Percentiles rank a stretch among this genome's conserved stretches.
Conservation (phyloP, 108 stramenopile genomes). For the Licmophora abbreviata region DNA sequence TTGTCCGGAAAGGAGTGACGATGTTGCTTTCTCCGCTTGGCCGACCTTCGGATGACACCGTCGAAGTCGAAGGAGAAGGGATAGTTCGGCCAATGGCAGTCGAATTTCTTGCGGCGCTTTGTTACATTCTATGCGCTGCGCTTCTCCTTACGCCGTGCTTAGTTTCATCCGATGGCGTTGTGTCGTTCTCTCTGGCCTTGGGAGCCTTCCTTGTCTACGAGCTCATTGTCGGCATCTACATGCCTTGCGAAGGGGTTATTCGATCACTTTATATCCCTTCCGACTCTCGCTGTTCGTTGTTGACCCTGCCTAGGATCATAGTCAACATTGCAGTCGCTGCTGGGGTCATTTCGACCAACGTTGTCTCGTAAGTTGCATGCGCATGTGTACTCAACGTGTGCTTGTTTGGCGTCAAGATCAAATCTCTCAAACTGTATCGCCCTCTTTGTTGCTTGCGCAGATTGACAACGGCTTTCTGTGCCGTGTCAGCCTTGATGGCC, state of each 20-base stretch:
- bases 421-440: background rate
- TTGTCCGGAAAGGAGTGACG: constrained; percentile 19
- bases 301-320: constrained; percentile 50
- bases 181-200: constrained; percentile 28
- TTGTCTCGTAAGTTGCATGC: constrained; percentile 10
- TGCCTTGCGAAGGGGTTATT: constrained; percentile 61
- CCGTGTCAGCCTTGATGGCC: constrained; percentile 33
- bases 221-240: constrained; percentile 43
- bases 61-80: constrained; percentile 24
- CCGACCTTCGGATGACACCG: constrained; percentile 9
- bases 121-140: constrained; percentile 36
- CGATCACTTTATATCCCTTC: constrained; percentile 52
- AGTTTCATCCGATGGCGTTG: constrained; percentile 11
- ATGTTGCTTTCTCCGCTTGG: constrained; percentile 20
- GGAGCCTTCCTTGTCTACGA: constrained; percentile 36
- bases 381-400: constrained; percentile 4
- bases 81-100: constrained; percentile 41
- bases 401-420: background rate
- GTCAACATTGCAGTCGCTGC: constrained; percentile 40
- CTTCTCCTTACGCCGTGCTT: constrained; percentile 32
- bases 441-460: background rate
- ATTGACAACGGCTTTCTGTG: constrained; percentile 20
- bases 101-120: constrained; percentile 35
- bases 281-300: constrained; percentile 38
- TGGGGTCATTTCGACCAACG: constrained; percentile 35